Conservation (phyloP, 805 yeast genomes). For the Torulaspora quercuum region DNA sequence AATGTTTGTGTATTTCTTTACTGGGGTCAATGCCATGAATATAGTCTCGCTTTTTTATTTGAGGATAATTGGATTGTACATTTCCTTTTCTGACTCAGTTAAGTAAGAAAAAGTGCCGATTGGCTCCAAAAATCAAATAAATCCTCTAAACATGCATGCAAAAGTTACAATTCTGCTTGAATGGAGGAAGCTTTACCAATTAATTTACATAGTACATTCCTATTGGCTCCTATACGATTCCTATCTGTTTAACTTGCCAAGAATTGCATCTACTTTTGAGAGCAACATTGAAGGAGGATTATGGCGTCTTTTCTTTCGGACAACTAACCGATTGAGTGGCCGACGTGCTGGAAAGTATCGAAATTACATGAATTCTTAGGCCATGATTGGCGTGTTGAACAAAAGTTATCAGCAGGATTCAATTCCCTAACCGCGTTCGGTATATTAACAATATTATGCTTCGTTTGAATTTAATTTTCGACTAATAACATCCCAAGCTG, state of each 20-base stretch:
- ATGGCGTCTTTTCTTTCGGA: not conserved
- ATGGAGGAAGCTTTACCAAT: not conserved
- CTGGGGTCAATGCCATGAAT: not conserved
- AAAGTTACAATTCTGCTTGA: not conserved
- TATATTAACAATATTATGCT: not conserved
- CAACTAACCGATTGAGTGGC: not conserved
- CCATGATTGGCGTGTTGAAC: not conserved
- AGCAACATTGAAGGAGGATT: constrained; percentile 1
- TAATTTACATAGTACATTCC: not conserved
- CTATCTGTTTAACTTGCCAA: not conserved
- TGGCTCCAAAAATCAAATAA: not conserved
- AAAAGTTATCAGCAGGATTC: not conserved
- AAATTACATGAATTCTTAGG: not conserved
- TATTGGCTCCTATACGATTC: not conserved
- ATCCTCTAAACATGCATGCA: too few relatives aligned
- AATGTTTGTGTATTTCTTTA: not conserved
- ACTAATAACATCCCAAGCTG: not conserved
- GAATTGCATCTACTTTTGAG: not conserved
- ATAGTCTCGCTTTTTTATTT: not conserved
- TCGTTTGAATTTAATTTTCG: not conserved
- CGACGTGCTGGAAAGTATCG: not conserved
- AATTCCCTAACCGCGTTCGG: not conserved
- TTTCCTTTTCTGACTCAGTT: not conserved
- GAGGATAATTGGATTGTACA: not conserved
- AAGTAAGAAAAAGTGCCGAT: not conserved